A percentile compares a stretch with the other conserved stretches of the same genome.
Conservation (phyloP, 176 grass and related monocot genomes). For the Aegilops bicornis region DNA sequence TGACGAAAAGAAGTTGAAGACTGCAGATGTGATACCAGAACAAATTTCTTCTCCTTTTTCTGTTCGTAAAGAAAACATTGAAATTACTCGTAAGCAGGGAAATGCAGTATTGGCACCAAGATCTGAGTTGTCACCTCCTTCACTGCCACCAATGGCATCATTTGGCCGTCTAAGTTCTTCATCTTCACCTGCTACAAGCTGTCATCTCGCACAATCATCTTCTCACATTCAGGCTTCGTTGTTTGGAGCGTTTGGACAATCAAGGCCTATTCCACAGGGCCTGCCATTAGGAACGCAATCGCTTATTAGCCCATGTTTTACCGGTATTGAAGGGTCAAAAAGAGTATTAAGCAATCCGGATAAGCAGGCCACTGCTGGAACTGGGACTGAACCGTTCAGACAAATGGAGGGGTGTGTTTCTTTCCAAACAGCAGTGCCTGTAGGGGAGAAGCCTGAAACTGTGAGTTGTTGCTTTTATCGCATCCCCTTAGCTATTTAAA, state of each 20-base stretch:
- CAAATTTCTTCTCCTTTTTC: background rate
- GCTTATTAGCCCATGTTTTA: background rate
- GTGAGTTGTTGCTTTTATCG: background rate
- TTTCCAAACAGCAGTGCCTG: background rate
- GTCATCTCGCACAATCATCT: background rate
- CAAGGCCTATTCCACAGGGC: background rate
- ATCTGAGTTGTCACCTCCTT: background rate
- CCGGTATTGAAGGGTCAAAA: background rate
- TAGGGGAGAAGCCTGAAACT: background rate
- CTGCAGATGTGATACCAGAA: background rate
- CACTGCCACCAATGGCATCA: background rate
- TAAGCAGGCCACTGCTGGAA: conserved; percentile 27
- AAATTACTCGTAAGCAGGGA: background rate
- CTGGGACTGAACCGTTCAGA: background rate
- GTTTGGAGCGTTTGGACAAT: background rate
- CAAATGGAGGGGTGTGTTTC: background rate
- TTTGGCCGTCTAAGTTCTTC: conserved; percentile 20
- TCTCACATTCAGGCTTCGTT: background rate
- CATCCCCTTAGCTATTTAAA: conserved; percentile 5
- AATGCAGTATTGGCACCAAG: conserved; percentile 13
- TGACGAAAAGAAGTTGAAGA: conserved; percentile 1
- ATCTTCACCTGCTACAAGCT: background rate
- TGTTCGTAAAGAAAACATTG: background rate
- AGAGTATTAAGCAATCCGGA: background rate
- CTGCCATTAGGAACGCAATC: background rate